Base-by-base conservation (phyloP, 2,329 filamentous ascomycete species). In the Hymenotorrendiella dingleyae region DNA sequence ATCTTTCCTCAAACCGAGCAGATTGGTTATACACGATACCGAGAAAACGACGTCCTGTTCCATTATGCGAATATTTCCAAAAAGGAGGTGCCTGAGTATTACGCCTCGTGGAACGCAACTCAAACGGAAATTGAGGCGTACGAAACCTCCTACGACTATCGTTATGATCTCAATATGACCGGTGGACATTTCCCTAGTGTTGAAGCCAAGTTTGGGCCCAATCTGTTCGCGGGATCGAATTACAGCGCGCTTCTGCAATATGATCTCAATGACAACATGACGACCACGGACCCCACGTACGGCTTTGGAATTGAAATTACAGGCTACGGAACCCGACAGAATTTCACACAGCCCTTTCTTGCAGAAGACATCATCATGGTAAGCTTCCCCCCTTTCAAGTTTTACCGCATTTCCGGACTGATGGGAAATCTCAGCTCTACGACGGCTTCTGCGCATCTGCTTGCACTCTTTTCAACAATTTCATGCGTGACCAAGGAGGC, bases 361-460 rank as follows among this genome's bases (percentile, higher is more conserved):
- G 47, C 64, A 1, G 60, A 68, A 19, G 52, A 70, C 33, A 67
- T 72, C 24, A 46, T 67, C 17, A 51, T 72, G 45, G 49, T 76
- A 40, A 69, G 68, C 10, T 39, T 14, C 9, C 2, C 22, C 2
- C 22, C 6, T 27, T 19, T 21, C 8, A 9, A 6, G 6, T 29
- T 29, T 29, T 12, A 19, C 26, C 20, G 6, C n/a, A 27, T 39
- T 3, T 8, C 14, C 2, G 14, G 7, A 4, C 17, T 7, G 17
- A 19, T 10, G 7, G 19, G 1, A 30, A 30, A 6, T 39, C 22
- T 17, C 12, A 45, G 43, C 27, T 40, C 6, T 54, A 55, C 32
- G 74, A 80, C 51, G 78, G 78, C n/a, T 64, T 64, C 45, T 83
- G 78, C 57, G 70, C 67, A 10, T 80, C 76, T 0, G 76, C 79